Conservation (phyloP, 768 basidiomycete species). For the Auriculariales sp. region DNA sequence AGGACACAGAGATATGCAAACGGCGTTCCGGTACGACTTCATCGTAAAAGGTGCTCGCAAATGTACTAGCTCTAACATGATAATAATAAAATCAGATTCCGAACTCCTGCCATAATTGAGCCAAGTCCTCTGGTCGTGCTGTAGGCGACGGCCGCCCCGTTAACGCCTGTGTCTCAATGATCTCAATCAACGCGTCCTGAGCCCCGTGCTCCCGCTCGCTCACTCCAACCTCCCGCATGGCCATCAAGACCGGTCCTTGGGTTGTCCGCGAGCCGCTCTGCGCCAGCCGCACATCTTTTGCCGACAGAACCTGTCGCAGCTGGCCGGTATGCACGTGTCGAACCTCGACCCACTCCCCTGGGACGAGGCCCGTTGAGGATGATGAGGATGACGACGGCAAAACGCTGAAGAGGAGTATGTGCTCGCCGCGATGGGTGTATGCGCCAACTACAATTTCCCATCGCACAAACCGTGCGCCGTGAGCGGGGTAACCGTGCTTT, state of each 20-base stretch:
- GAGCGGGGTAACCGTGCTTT: conserved; percentile 49
- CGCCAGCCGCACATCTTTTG: conserved; percentile 49
- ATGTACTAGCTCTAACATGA: no score
- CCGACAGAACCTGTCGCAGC: conserved; percentile 77
- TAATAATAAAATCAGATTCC: no score
- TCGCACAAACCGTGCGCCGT: conserved; percentile 47
- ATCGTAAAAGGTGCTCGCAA: no score
- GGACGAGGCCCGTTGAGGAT: neutral
- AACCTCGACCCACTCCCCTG: conserved; percentile 52
- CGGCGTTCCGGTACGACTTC: no score
- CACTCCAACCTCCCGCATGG: conserved; percentile 35
- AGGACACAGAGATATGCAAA: no score
- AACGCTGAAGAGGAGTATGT: conserved; percentile 59
- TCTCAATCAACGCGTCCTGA: conserved; percentile 51
- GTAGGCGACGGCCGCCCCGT: conserved; percentile 14
- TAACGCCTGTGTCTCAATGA: conserved; percentile 54
- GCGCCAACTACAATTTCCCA: conserved; percentile 64
- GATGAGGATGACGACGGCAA: neutral
- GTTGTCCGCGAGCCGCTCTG: conserved; percentile 26
- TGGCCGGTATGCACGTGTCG: conserved; percentile 46
- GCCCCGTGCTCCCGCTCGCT: conserved; percentile 40
- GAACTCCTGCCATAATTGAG: neutral
- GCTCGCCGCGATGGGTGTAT: conserved; percentile 43
- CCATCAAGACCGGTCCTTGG: conserved; percentile 42
- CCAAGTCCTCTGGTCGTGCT: conserved; percentile 6